These are phyloP conservation scores for Trametes versicolor DNA, from an alignment of 1,284 basidiomycete genomes.

Conservation along the genomic window DNA sequence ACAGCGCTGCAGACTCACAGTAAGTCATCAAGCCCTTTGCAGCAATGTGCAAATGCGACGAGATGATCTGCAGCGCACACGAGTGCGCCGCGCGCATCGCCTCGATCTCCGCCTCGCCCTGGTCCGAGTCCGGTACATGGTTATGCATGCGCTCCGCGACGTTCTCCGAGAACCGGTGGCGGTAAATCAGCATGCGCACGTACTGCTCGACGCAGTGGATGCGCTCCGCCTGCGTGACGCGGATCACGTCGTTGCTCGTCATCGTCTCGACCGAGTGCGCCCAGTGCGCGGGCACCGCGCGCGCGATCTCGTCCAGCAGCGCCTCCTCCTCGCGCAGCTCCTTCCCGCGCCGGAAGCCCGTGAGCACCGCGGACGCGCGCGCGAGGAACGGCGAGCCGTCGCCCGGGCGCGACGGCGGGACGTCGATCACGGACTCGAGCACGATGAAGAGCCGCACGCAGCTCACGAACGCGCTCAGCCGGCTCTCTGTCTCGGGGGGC, in stretches of 20 bases:
- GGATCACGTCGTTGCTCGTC: conserved; percentile 85
- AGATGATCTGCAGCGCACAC: conserved; percentile 82
- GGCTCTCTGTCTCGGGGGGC: conserved; percentile 73
- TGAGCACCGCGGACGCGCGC: conserved; percentile 65
- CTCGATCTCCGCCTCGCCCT: conserved; percentile 70
- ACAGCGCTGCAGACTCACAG: conserved; percentile 63
- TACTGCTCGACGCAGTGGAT: conserved; percentile 88
- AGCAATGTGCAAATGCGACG: conserved; percentile 84
- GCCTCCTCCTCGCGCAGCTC: conserved; percentile 83
- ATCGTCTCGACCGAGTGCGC: conserved; percentile 82
- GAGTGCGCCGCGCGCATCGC: conserved; percentile 76
- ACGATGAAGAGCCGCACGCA: conserved; percentile 83
- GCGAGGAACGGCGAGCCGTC: conserved; percentile 67
- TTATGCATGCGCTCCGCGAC: conserved; percentile 68
- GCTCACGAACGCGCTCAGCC: conserved; percentile 83
- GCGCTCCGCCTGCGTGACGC: conserved; percentile 87
- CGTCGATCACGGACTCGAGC: conserved; percentile 81
- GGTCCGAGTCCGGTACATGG: conserved; percentile 55
- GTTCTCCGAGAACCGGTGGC: conserved; percentile 77
- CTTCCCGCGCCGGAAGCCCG: conserved; percentile 59
- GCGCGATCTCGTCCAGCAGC: conserved; percentile 81
- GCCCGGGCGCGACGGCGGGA: conserved; percentile 71
- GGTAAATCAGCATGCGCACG: conserved; percentile 82
- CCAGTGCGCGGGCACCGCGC: conserved; percentile 80
- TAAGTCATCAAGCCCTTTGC: conserved; percentile 93